These are phyloP conservation scores for Omphalotus olearius DNA, from an alignment of 1,284 basidiomycete genomes.

Conservation along the genomic window DNA sequence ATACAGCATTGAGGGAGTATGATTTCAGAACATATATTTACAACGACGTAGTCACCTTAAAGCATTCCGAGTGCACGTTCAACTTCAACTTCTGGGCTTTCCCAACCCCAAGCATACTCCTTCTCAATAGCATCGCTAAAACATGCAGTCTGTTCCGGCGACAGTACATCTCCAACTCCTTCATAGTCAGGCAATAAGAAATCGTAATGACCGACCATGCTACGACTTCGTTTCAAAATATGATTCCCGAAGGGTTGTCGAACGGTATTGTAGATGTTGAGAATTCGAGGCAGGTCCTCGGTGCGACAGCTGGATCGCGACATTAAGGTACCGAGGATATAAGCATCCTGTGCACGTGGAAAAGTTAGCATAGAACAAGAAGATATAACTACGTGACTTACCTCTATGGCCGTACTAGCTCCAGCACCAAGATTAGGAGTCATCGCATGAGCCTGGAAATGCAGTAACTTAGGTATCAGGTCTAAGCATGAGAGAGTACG, in stretches of 20 bases:
- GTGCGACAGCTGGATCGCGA: background rate
- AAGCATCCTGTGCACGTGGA: slow-evolving; percentile 17
- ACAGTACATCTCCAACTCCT: too few species aligned
- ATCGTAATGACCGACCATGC: too few species aligned
- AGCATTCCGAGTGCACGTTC: too few species aligned
- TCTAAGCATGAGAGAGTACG: slow-evolving; percentile 5
- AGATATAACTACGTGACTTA: slow-evolving; percentile 4
- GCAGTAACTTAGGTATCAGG: background rate
- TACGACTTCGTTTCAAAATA: slow-evolving; percentile 1
- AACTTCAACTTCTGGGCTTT: too few species aligned
- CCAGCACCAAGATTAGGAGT: slow-evolving; percentile 27
- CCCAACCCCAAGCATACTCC: too few species aligned
- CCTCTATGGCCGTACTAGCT: slow-evolving; percentile 30
- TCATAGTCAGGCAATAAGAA: too few species aligned
- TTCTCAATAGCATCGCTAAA: too few species aligned
- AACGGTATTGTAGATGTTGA: slow-evolving; percentile 17
- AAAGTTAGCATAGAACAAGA: background rate
- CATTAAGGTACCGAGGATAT: slow-evolving; percentile 17
- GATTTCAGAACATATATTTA: too few species aligned
- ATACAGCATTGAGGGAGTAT: too few species aligned
- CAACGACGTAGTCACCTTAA: too few species aligned
- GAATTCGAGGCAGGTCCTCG: slow-evolving; percentile 11
- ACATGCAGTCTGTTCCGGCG: too few species aligned
- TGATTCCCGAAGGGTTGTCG: slow-evolving; percentile 19
- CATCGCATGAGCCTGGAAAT: slow-evolving; percentile 23